Conservation (phyloP, 495 filamentous ascomycete genomes). For the Lophiotrema nucula region DNA sequence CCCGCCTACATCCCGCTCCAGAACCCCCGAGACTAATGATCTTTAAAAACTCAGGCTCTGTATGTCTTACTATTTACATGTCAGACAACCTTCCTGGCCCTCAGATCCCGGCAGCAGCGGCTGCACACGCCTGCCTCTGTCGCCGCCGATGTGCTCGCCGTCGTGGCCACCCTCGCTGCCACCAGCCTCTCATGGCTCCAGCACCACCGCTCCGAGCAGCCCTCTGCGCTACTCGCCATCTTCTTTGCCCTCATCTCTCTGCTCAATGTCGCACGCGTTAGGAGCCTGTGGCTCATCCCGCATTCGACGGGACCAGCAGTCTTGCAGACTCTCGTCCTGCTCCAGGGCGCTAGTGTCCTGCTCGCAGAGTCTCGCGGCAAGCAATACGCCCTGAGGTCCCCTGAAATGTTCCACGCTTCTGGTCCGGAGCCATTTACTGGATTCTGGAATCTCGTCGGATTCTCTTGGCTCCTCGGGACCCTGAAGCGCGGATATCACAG, state of each 20-base stretch:
- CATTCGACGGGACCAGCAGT: too few species aligned
- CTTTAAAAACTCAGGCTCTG: neutral
- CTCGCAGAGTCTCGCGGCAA: conserved; percentile 3
- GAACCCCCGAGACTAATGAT: too few species aligned
- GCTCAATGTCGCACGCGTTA: conserved; percentile 2
- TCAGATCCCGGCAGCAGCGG: neutral
- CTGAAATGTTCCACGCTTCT: neutral
- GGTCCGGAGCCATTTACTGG: conserved; percentile 3
- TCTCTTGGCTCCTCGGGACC: conserved; percentile 3
- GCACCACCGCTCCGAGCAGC: conserved; percentile 5
- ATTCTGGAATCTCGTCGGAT: conserved; percentile 3
- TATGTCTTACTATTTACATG: conserved; percentile 2
- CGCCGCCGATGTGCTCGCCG: conserved; percentile 1
- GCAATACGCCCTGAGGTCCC: neutral
- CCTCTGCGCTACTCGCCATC: conserved; percentile 1
- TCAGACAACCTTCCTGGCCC: neutral
- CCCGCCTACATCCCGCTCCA: too few species aligned
- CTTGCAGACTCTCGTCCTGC: too few species aligned
- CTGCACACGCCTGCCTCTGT: conserved; percentile 1
- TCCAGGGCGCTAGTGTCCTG: too few species aligned
- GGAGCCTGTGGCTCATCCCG: conserved; percentile 4
- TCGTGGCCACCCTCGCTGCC: conserved; percentile 1
- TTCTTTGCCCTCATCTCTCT: conserved; percentile 3
- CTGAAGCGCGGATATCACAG: conserved; percentile 3
- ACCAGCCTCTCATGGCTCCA: conserved; percentile 2